These are phyloP conservation scores for Diaporthe sp. DNA, from an alignment of 2,329 filamentous ascomycete species.

Conservation along the genomic window DNA sequence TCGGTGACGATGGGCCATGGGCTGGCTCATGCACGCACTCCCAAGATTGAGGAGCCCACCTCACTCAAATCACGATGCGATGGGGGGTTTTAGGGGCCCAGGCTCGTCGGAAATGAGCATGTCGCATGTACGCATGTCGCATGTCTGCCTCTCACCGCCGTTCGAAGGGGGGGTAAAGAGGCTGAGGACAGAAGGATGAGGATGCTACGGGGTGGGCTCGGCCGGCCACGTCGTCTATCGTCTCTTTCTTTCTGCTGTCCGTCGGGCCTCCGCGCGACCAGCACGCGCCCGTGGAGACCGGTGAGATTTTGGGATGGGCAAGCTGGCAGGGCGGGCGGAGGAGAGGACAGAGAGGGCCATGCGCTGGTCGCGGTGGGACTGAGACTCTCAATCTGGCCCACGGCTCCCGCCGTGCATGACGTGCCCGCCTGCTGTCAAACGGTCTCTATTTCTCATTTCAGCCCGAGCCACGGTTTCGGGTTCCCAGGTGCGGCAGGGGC, in stretches of 20 bases:
- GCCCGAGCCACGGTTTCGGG: not conserved
- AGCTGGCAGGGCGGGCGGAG: not conserved
- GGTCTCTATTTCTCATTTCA: not conserved
- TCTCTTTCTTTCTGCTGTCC: not conserved
- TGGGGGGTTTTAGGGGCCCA: too few species aligned
- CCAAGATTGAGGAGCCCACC: constrained; percentile 11
- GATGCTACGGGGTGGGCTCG: constrained; percentile 11
- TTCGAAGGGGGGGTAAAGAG: not conserved
- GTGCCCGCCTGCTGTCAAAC: constrained; percentile 21
- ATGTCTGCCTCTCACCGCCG: not conserved
- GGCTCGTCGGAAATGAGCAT: constrained; percentile 8
- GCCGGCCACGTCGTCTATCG: constrained; percentile 9
- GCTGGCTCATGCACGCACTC: constrained; percentile 18
- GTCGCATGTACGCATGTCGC: constrained; percentile 14
- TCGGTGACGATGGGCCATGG: constrained; percentile 18
- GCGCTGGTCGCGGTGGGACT: constrained; percentile 17
- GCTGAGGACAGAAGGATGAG: constrained; percentile 8
- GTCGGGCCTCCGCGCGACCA: not conserved
- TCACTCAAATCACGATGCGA: constrained; percentile 6
- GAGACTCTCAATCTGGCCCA: not conserved
- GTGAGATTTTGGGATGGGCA: not conserved
- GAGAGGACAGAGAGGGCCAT: not conserved
- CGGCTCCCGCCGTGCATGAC: constrained; percentile 24
- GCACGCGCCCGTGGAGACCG: not conserved
- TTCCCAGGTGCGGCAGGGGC: constrained; percentile 12